Evolutionary conservation across 805 yeast species (phyloP), one percentile per base, ranked within the genome.

Genomic region (Hanseniaspora lindneri): DNA sequence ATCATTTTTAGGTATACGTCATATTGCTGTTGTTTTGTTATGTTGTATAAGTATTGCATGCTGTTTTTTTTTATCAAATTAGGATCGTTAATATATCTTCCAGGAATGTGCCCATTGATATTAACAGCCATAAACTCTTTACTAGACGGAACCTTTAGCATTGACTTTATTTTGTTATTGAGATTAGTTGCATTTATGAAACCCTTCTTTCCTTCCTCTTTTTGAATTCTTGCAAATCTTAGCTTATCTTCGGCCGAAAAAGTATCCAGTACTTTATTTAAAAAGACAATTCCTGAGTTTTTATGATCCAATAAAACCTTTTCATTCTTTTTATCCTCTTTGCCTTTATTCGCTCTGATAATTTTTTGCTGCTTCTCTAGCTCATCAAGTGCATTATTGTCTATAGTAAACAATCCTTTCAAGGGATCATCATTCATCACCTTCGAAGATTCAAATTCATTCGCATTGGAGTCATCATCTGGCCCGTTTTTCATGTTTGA

Each of bases 231-330:
- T 60, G 87, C 85, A 51, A 89, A 77, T 59, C 97, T 71, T 54
- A 85, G 74, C 52, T 97, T 69, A 60, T 92, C 98, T 54, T 83
- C 72, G 1, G 82, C 75, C 0, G 96, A 85, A 54, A 89, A 69
- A 2, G 89, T 80, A 78, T 92, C 75, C 36, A 89, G 82, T 62
- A 86, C 89, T 59, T 78, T 82, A 58, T 88, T 86, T 59, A 92
- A 71, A 54, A 77, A 75, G 57, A 84, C 94, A 60, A 83, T 77
- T 63, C 86, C 95, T 8, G 83, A 68, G 50, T 68, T 71, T 61
- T 54, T 84, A 72, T 50, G 71, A 73, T 50, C 76, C 76, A 46
- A 72, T 61, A 46, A 19, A 24, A 37, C 13, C 10, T 55, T 72
- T 58, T 59, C 59, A 55, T 58, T 73, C 58, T 64, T 74, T 62